Conservation (phyloP, 345 rosid species). For the Murraya koenigii region DNA sequence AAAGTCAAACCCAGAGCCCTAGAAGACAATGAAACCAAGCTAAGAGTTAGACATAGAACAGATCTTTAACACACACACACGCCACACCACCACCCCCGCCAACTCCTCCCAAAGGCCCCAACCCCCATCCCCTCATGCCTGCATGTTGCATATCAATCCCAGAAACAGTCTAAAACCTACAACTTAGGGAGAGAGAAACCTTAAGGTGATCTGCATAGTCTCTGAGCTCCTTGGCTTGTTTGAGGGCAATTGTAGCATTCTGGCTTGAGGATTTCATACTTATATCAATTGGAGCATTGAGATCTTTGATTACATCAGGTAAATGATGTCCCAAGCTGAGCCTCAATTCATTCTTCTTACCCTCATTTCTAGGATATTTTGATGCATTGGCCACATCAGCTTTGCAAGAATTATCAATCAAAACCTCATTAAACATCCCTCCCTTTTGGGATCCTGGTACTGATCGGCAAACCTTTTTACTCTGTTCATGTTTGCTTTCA, state of each 20-base stretch:
- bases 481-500: constrained; percentile 20
- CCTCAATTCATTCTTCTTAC: constrained; percentile 26
- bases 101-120: too few species aligned
- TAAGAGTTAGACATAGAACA: constrained; percentile 23
- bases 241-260: constrained; percentile 40
- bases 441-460: constrained; percentile 16
- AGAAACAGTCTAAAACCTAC: constrained; percentile 1
- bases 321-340: constrained; percentile 13
- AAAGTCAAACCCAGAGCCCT: constrained; percentile 50
- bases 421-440: constrained; percentile 13
- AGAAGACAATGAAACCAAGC: constrained; percentile 24
- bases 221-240: constrained; percentile 54
- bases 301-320: constrained; percentile 28
- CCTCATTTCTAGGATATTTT: constrained; percentile 29
- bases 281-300: constrained; percentile 28
- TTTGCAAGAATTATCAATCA: constrained; percentile 34
- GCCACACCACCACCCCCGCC: too few species aligned
- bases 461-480: constrained; percentile 10
- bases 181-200: constrained; percentile 31
- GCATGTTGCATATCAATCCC: neutral
- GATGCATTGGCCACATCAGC: constrained; percentile 24
- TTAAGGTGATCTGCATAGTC: constrained; percentile 57
- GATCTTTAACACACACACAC: neutral
- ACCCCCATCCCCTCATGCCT: neutral
- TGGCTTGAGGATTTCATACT: constrained; percentile 37